Conservation (phyloP, 768 basidiomycete genomes). For the Rhizopogon sp. region DNA sequence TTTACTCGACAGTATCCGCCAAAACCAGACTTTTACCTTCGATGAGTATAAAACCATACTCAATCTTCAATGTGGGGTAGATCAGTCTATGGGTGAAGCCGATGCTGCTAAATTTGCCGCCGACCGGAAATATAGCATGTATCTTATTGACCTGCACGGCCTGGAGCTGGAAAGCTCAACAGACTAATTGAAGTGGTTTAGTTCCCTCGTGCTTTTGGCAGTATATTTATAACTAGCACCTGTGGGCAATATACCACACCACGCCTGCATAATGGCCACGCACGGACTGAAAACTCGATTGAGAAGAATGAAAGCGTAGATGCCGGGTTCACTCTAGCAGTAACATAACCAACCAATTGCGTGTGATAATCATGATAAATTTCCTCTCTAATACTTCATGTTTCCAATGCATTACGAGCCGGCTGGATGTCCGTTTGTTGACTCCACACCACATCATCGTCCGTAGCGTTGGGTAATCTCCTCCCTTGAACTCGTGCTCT, state of each 20-base stretch:
- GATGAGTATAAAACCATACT: constrained; percentile 93
- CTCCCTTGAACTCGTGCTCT: constrained; percentile 10
- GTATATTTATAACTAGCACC: constrained; percentile 9
- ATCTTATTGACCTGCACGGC: constrained; percentile 86
- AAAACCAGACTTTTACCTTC: constrained; percentile 66
- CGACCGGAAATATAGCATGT: constrained; percentile 79
- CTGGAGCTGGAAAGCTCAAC: constrained; percentile 53
- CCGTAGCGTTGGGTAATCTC: constrained; percentile 19
- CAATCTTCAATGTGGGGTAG: constrained; percentile 82
- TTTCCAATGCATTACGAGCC: not conserved
- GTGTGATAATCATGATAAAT: too few species aligned
- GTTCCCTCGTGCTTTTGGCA: not conserved
- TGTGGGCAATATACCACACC: not conserved
- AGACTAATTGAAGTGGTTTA: constrained; percentile 20
- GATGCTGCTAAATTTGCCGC: constrained; percentile 41
- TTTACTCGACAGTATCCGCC: constrained; percentile 69
- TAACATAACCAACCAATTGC: not conserved
- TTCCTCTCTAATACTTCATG: not conserved
- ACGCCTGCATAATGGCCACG: not conserved
- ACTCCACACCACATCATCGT: constrained; percentile 34
- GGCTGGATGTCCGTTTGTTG: not conserved
- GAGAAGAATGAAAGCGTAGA: too few species aligned
- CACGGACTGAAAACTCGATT: not conserved
- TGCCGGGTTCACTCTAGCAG: not conserved
- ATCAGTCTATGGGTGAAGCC: constrained; percentile 50